phyloP scores from a whole-genome alignment of 768 basidiomycete species.

The Podaxis rugospora region DNA sequence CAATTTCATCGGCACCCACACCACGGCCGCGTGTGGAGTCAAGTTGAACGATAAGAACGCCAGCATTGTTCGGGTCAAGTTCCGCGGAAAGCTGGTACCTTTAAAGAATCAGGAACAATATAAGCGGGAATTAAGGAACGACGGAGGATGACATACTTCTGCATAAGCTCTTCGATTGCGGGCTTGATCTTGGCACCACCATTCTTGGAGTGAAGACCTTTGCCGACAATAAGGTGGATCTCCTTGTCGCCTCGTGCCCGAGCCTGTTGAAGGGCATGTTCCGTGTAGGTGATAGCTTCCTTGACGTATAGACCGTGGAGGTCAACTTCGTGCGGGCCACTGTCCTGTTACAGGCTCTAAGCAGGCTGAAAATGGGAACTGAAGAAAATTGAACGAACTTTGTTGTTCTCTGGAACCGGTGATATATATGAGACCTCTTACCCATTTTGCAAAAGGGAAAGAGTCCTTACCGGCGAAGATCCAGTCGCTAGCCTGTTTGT shows the following conservation, averaged over 20 bases:
- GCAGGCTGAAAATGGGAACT: not conserved
- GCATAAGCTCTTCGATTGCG: slow-evolving; percentile 84
- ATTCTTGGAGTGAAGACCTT: slow-evolving; percentile 79
- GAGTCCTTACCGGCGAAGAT: slow-evolving; percentile 65
- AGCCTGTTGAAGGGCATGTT: slow-evolving; percentile 65
- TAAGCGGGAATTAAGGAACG: not conserved
- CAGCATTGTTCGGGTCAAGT: slow-evolving; percentile 76
- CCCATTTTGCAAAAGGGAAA: not conserved
- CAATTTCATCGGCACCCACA: slow-evolving; percentile 55
- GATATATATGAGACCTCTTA: not conserved
- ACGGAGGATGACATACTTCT: slow-evolving; percentile 47
- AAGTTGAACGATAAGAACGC: slow-evolving; percentile 80
- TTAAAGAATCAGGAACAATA: not conserved
- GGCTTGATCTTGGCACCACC: slow-evolving; percentile 87
- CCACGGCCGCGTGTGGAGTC: slow-evolving; percentile 32
- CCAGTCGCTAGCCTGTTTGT: slow-evolving; percentile 82
- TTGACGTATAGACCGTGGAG: slow-evolving; percentile 92
- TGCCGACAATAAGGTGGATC: slow-evolving; percentile 86
- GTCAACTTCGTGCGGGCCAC: slow-evolving; percentile 73
- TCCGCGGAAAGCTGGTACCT: slow-evolving; percentile 73
- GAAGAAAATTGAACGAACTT: slow-evolving; percentile 30
- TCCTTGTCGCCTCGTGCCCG: slow-evolving; percentile 57
- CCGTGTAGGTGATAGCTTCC: slow-evolving; percentile 77
- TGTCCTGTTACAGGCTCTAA: slow-evolving; percentile 38
- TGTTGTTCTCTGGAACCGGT: slow-evolving; percentile 63